These are phyloP conservation scores for Endotrypanum monterogeii DNA, from an alignment of 208 protist genomes.

Conservation along the genomic window DNA sequence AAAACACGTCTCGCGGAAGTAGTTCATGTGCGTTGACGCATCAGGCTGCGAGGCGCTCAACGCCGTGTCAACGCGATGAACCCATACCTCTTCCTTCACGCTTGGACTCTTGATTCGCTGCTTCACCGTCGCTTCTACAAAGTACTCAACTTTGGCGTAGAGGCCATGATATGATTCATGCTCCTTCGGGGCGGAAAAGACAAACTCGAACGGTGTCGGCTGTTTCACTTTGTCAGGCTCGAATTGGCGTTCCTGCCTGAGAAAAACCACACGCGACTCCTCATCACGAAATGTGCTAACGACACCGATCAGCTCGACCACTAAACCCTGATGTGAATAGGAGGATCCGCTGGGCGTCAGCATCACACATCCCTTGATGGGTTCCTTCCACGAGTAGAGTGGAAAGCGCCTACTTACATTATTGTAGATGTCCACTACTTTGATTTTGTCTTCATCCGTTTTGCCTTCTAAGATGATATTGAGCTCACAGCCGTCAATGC, in stretches of 20 bases:
- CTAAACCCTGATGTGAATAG: slow-evolving; percentile 74
- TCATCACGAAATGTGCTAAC: slow-evolving; percentile 37
- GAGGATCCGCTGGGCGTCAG: slow-evolving; percentile 56
- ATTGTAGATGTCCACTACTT: slow-evolving; percentile 33
- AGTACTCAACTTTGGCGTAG: slow-evolving; percentile 70
- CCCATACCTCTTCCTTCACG: slow-evolving; percentile 72
- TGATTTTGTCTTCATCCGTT: slow-evolving; percentile 17
- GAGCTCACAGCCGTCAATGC: slow-evolving; percentile 81
- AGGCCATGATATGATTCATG: slow-evolving; percentile 88
- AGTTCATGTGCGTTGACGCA: slow-evolving; percentile 59
- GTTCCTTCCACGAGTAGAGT: slow-evolving; percentile 51
- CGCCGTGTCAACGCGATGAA: slow-evolving; percentile 60
- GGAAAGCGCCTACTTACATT: slow-evolving; percentile 57
- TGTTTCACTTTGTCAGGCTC: slow-evolving; percentile 60
- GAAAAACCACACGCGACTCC: slow-evolving; percentile 41
- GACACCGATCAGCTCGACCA: slow-evolving; percentile 66
- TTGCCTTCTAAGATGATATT: slow-evolving; percentile 52
- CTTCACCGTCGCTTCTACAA: slow-evolving; percentile 59
- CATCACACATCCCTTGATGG: slow-evolving; percentile 55
- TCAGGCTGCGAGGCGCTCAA: slow-evolving; percentile 48
- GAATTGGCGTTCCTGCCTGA: slow-evolving; percentile 73
- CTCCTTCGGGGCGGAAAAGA: slow-evolving; percentile 69
- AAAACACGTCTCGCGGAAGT: slow-evolving; percentile 81
- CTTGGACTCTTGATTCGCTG: slow-evolving; percentile 72
- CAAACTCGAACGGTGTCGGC: slow-evolving; percentile 62